Evolutionary conservation across 768 basidiomycete genomes (phyloP).

Genomic region (Tulasnella sp.): DNA sequence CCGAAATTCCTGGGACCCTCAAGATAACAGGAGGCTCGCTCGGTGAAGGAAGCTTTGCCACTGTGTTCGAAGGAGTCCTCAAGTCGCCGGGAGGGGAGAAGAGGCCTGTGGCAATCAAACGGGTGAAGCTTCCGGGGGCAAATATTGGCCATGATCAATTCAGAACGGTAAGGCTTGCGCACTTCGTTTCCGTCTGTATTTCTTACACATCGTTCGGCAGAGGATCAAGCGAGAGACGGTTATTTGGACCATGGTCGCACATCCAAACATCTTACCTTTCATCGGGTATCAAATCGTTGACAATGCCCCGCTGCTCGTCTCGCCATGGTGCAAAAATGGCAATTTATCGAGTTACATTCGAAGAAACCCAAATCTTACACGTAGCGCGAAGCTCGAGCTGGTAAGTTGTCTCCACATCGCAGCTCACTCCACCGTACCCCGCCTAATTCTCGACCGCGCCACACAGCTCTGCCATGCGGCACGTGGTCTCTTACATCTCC

Average conservation of each 20-base stretch:
- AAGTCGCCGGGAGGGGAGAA: not conserved
- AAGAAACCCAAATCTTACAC: not conserved
- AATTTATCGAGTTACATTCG: not conserved
- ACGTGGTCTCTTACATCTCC: not conserved
- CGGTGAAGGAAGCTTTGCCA: not conserved
- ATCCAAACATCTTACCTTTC: not conserved
- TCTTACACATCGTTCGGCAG: not conserved
- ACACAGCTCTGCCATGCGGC: not conserved
- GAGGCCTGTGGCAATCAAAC: not conserved
- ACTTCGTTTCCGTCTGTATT: not conserved
- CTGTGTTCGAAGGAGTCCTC: not conserved
- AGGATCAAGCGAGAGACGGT: not conserved
- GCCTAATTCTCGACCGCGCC: too few species aligned
- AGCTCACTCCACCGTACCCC: not conserved
- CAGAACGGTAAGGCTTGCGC: not conserved
- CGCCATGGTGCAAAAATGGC: not conserved
- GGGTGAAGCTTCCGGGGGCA: not conserved
- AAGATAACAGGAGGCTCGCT: not conserved
- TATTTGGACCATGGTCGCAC: not conserved
- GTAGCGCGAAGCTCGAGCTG: not conserved
- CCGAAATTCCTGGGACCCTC: not conserved
- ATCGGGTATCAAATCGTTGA: not conserved
- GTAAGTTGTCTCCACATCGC: not conserved
- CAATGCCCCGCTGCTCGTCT: not conserved
- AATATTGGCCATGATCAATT: not conserved